Base-by-base conservation (phyloP, 2,329 filamentous ascomycete genomes). In the Hymenoscyphus scutula region DNA sequence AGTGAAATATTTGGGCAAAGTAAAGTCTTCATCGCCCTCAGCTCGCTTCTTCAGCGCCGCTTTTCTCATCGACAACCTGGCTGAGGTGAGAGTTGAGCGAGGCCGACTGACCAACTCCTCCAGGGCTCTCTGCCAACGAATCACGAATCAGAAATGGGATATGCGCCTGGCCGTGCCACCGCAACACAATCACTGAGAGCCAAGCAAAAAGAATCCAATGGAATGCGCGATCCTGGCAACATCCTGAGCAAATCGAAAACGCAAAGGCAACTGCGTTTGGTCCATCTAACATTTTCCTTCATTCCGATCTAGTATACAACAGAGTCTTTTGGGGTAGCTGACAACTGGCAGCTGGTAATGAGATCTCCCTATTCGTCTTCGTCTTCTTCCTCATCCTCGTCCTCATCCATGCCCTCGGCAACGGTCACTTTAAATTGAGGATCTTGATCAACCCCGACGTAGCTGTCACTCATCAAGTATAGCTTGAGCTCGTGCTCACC, bases 381-480 rank as follows among this genome's bases (percentile, higher is more conserved):
- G 25, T 93, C 91, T 53, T 94, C 89, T 25, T 93, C 91, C 53
- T 95, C 91, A 0, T 93, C 91, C 55, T 91, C 89, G 75, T 97
- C 93, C 73, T 97, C 91, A 62, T 98, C 95, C 91, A 95, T 96
- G 5, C 92, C 92, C 77, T 99, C 95, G 1, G 89, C 91, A 30
- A 90, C 95, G 59, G 84, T 88, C 53, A 99, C 87, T 62, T 85
- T 88, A 76, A 99, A 98, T 5, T 87, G 86, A 60, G 93, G 91
- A 73, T 96, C 96, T 78, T 99, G 95, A 78, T 99, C 96, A 59
- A 99, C 92, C 29, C 95, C 95, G 38, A 97, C 85, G 76, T 99
- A 99, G 76, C 91, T 94, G 78, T 99, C 95, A 75, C 93, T 95
- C 89, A 99, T 97, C 74, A 99, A 80, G 78, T 91, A 97, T 67